Evolutionary conservation across 192 early-diverging fungal genomes (phyloP), one percentile per base, ranked within the genome.

Genomic region (Chytriomyces sp.): DNA sequence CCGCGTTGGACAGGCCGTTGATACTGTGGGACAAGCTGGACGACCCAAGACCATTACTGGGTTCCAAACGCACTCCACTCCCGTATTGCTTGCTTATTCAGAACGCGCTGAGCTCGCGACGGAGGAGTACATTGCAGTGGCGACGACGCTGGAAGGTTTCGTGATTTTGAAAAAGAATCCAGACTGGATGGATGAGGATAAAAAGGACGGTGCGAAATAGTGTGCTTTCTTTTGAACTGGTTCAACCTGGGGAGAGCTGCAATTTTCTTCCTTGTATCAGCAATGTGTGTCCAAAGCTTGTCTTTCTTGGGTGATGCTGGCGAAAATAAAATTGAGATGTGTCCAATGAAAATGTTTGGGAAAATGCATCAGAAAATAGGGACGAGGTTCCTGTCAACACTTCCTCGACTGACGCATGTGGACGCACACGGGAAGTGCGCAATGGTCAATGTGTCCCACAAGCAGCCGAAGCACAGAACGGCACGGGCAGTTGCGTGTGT

Each of bases 1-100:
- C 45, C 96, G 97, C 73, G 98, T 99, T 7, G 98, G 98, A 48
- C 96, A 98, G 75, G 97, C 98, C 26, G 97, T 99, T n/a, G 98
- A 99, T 85, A 94, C 94, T 0, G 98, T 99, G 24, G 98, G 98
- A 46, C 97, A 99, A 82, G 98, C 97, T 1, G 98, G 98, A 24
- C 86, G 94, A 67, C 97, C 97, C 71, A 99, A 99, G 86, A 98
- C 96, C 2, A 98, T 99, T 79, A 98, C 97, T 6, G 98, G 98
- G 24, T 99, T 98, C 92, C 97, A 98, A 84, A 95, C 97, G 50
- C 96, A 99, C 82, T 91, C 94, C 43, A 98, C 98, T 48, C 98
- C 98, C 0, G 97, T 99, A 20, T 84, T 99, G 82, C 80, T 99
- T 77, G 96, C 92, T 18, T 96, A 97, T 79, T 93, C 93, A 61